phyloP scores from a whole-genome alignment of 1,139 yeast genomes.

The Yamadazyma jaroonii region DNA sequence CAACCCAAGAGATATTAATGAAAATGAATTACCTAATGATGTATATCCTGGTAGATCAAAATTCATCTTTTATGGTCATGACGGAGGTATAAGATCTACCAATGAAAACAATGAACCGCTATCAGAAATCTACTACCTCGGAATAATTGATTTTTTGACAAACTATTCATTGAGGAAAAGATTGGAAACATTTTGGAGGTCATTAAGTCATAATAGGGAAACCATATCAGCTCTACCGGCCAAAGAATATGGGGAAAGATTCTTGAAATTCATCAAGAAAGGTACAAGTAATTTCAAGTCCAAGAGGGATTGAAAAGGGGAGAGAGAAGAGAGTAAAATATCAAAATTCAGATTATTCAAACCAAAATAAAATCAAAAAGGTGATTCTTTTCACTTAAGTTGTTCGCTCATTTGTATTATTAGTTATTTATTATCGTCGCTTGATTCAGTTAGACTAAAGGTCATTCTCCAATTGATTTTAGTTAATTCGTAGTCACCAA shows the following conservation, averaged over 20 bases:
- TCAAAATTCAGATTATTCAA: too few species aligned
- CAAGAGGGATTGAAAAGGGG: conserved; percentile 1
- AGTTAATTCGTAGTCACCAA: too few species aligned
- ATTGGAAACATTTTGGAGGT: conserved; percentile 84
- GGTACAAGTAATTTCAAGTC: conserved; percentile 20
- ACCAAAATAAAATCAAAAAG: neutral
- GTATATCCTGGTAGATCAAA: conserved; percentile 51
- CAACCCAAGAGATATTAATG: conserved; percentile 44
- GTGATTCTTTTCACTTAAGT: too few species aligned
- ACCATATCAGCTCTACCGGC: conserved; percentile 91
- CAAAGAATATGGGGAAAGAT: conserved; percentile 82
- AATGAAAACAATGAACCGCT: conserved; percentile 61
- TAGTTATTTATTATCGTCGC: too few species aligned
- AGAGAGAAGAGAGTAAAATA: neutral
- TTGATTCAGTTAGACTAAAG: too few species aligned
- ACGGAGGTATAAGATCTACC: conserved; percentile 85
- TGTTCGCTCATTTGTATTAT: too few species aligned
- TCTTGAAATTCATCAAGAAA: conserved; percentile 62
- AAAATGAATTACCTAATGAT: conserved; percentile 43
- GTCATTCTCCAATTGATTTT: too few species aligned
- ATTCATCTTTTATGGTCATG: conserved; percentile 69
- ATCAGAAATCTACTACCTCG: conserved; percentile 79
- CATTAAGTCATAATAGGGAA: conserved; percentile 63
- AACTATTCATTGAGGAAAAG: conserved; percentile 74
- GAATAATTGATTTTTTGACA: conserved; percentile 92